phyloP scores from a whole-genome alignment of 2,329 filamentous ascomycete genomes.

The Pyricularia pennisetigena region DNA sequence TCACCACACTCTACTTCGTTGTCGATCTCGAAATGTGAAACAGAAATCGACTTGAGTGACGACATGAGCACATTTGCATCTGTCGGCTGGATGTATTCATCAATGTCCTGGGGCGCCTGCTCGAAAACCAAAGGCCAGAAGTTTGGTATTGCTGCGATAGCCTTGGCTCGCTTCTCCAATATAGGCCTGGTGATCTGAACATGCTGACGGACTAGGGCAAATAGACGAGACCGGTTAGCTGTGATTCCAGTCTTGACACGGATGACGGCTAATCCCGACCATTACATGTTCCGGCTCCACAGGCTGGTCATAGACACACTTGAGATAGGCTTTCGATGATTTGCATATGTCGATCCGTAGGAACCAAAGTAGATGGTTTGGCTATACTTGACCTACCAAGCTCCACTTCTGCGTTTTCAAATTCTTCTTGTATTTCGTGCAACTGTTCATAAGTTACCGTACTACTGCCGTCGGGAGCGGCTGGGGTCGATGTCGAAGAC shows the following conservation, averaged over 20 bases:
- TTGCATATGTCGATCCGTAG: neutral
- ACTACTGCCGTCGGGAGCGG: constrained; percentile 15
- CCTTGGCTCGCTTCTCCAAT: constrained; percentile 64
- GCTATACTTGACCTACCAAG: constrained; percentile 52
- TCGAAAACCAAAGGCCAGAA: constrained; percentile 97
- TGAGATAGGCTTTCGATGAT: neutral
- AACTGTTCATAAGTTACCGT: constrained; percentile 65
- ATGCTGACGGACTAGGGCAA: constrained; percentile 33
- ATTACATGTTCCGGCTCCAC: neutral
- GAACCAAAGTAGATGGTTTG: neutral
- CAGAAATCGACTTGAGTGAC: constrained; percentile 56
- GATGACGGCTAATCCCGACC: neutral
- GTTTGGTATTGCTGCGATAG: constrained; percentile 64
- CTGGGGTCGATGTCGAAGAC: neutral
- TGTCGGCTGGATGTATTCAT: constrained; percentile 75
- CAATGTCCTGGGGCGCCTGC: constrained; percentile 74
- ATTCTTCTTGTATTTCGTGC: constrained; percentile 69
- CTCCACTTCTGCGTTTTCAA: constrained; percentile 73
- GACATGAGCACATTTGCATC: constrained; percentile 67
- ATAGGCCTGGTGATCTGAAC: constrained; percentile 57
- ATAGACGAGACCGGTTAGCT: neutral
- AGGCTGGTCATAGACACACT: neutral
- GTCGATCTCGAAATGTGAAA: constrained; percentile 73
- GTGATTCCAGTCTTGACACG: neutral
- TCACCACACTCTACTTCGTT: constrained; percentile 48